Evolutionary conservation across 1,139 yeast species (phyloP), one percentile per base, ranked within the genome.

Genomic region (Saccharomyces hybrid): DNA sequence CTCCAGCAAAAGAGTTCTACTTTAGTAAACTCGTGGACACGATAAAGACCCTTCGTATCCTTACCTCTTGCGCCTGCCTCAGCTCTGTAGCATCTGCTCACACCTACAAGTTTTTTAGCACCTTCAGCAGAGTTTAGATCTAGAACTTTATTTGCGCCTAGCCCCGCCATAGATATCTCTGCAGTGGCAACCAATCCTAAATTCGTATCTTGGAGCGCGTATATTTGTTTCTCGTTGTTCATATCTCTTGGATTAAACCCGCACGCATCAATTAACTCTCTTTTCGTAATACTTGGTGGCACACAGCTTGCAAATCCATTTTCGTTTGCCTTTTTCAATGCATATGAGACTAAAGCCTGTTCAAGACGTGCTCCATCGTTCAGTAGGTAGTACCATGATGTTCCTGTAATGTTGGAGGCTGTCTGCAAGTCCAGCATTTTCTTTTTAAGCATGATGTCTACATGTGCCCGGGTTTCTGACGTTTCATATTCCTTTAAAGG

Each of bases 11-110:
- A 93, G 53, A 95, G 73, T 68, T 95, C 99, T 0, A 93, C 96
- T 67, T 95, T 95, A n/a, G 96, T 88, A 68, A 95, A 95, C 71
- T 95, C 99, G 66, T 95, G 99, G 13, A 95, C 98, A 53, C 99
- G 75, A 64, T 93, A 95, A 2, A 95, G 74, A 0, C 99, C 99
- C 64, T 84, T 83, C 0, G 98, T 89, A 61, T 90, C 97, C 60
- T 81, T 81, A 1, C 99, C 99, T 56, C 96, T 79, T 1, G 99
- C 95, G 1, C 99, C 99, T 0, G 99, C 99, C 68, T 95, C 99
- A 0, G 98, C 96, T 59, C 99, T 77, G 66, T 84, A 95, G 57
- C 96, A 83, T 60, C 98, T 76, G 50, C 96, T 86, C 1, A 89
- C 78, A 0, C 98, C 99, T 11, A 84, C 96, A 50, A 81, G 78